Conservation (phyloP, 2,329 filamentous ascomycete genomes). For the Venturia effusa region DNA sequence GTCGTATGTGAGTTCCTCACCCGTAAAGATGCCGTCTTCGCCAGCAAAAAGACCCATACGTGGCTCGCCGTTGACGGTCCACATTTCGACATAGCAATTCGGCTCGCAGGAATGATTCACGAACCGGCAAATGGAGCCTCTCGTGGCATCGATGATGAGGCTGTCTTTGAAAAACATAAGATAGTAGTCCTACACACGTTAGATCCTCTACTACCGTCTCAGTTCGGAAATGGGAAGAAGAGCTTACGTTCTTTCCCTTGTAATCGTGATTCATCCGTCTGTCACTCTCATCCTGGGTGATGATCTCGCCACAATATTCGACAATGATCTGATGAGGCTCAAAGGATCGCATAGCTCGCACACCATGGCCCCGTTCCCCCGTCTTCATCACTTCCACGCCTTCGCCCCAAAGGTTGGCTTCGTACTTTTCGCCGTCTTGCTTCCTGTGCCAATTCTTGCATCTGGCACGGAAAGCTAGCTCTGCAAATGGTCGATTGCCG, state of each 20-base stretch:
- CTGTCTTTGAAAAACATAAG: slow-evolving; percentile 98
- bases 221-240: too few relatives aligned
- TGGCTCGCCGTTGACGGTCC: slow-evolving; percentile 86
- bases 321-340: slow-evolving; percentile 89
- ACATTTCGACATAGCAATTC: slow-evolving; percentile 97
- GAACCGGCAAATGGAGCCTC: slow-evolving; percentile 86
- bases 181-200: slow-evolving; percentile 68
- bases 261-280: slow-evolving; percentile 87
- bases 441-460: slow-evolving; percentile 8
- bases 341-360: slow-evolving; percentile 83
- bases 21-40: slow-evolving; percentile 79
- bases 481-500: slow-evolving; percentile 78
- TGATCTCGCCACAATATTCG: slow-evolving; percentile 96
- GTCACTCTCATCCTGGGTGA: slow-evolving; percentile 89
- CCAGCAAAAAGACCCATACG: slow-evolving; percentile 96
- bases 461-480: slow-evolving; percentile 56
- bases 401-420: slow-evolving; percentile 53
- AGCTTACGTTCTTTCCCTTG: slow-evolving; percentile 76
- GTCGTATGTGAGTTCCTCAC: slow-evolving; percentile 94
- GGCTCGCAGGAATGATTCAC: slow-evolving; percentile 96
- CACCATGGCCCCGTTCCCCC: slow-evolving; percentile 74
- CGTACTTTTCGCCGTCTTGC: slow-evolving; percentile 8
- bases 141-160: slow-evolving; percentile 96
- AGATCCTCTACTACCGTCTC: slow-evolving; percentile 12
- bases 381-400: slow-evolving; percentile 96